phyloP scores from a whole-genome alignment of 352 stramenopile species.

The Blastocystis hominis region DNA sequence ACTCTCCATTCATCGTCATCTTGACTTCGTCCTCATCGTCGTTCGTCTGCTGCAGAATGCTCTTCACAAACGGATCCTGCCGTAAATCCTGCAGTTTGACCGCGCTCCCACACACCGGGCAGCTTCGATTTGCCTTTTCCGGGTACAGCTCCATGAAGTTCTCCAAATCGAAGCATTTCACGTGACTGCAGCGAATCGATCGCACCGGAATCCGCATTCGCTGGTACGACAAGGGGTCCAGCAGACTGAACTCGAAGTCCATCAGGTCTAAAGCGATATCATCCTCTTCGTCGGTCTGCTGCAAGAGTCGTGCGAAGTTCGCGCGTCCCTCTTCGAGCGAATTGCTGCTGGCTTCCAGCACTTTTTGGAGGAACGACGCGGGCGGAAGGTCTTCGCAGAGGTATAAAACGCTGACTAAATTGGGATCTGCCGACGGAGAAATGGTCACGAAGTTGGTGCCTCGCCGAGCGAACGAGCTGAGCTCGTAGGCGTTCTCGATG shows the following conservation, averaged over 20 bases:
- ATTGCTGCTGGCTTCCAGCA: neutral
- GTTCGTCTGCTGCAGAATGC: neutral
- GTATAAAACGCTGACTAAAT: neutral
- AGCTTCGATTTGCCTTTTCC: neutral
- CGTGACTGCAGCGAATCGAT: neutral
- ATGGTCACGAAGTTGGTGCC: neutral
- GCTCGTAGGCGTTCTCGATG: neutral
- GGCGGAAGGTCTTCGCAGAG: neutral
- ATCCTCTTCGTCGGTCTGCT: neutral
- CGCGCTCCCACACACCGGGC: neutral
- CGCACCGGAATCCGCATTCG: neutral
- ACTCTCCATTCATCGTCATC: neutral
- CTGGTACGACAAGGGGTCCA: neutral
- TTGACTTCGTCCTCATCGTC: constrained; percentile 11
- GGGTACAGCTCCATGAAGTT: constrained; percentile 7
- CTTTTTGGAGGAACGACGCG: neutral
- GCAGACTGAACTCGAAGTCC: neutral
- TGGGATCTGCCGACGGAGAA: neutral
- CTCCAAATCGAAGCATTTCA: neutral
- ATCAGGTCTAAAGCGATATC: neutral
- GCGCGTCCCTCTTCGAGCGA: neutral
- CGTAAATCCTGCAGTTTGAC: neutral
- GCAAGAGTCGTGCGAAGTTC: neutral
- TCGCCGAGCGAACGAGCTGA: neutral
- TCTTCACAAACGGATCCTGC: neutral